phyloP scores from a whole-genome alignment of 495 filamentous ascomycete genomes.

The Lepidopterella palustris region DNA sequence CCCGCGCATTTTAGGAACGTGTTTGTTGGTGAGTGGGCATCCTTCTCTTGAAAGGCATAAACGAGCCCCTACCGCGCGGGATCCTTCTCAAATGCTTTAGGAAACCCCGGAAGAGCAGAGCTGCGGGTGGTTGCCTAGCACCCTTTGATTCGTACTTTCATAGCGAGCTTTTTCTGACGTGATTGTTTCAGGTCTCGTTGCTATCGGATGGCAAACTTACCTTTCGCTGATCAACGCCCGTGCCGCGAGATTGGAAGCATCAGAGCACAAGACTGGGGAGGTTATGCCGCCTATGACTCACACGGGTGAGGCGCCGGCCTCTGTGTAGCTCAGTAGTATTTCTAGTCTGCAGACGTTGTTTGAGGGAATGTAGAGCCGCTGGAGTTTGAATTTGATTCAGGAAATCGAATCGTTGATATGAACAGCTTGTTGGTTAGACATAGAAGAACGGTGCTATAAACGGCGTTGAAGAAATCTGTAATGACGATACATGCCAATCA shows the following conservation, averaged over 20 bases:
- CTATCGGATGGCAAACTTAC: conserved; percentile 90
- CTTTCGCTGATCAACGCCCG: conserved; percentile 71
- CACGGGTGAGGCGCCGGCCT: background rate
- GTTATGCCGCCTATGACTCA: background rate
- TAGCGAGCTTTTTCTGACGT: background rate
- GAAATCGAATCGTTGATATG: too few species aligned
- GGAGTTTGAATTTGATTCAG: too few species aligned
- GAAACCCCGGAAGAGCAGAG: background rate
- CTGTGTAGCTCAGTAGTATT: background rate
- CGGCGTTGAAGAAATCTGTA: too few species aligned
- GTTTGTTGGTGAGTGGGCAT: conserved; percentile 51
- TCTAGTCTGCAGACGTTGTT: background rate
- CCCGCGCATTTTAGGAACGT: conserved; percentile 69
- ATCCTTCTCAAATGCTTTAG: background rate
- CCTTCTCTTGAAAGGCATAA: background rate
- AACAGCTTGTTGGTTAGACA: too few species aligned
- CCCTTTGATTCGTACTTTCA: background rate
- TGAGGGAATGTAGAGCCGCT: background rate
- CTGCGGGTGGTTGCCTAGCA: background rate
- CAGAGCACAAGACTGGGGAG: background rate
- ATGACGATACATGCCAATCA: too few species aligned
- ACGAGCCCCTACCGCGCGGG: too few species aligned
- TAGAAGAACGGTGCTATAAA: too few species aligned
- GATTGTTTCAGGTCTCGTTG: conserved; percentile 45
- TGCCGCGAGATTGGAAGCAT: conserved; percentile 53